phyloP scores from a whole-genome alignment of 2,329 filamentous ascomycete species.

The Fusarium citri region DNA sequence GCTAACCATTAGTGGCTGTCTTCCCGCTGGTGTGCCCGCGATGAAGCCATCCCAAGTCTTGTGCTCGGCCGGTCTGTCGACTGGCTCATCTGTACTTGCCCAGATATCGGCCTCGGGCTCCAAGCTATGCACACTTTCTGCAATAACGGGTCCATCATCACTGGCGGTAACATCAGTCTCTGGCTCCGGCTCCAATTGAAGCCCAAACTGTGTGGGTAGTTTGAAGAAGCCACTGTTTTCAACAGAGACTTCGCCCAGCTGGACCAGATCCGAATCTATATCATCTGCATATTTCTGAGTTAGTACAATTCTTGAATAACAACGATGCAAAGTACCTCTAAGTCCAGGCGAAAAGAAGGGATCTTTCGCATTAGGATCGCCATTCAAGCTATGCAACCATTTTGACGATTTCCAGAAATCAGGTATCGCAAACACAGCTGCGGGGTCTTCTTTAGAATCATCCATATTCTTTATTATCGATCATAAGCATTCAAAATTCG shows the following conservation, averaged over 20 bases:
- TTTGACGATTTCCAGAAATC: slow-evolving; percentile 69
- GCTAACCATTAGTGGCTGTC: slow-evolving; percentile 68
- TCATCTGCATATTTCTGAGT: slow-evolving; percentile 7
- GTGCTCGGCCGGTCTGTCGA: slow-evolving; percentile 56
- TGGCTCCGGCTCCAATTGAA: slow-evolving; percentile 14
- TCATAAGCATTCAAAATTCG: neutral
- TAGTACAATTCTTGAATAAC: neutral
- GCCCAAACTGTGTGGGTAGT: slow-evolving; percentile 31
- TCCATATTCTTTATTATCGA: slow-evolving; percentile 44
- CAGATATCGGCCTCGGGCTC: slow-evolving; percentile 55
- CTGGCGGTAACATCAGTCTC: slow-evolving; percentile 11
- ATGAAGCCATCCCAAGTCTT: slow-evolving; percentile 78
- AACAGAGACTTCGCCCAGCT: slow-evolving; percentile 36
- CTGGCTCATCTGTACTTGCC: slow-evolving; percentile 55
- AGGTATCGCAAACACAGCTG: slow-evolving; percentile 72
- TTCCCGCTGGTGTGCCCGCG: slow-evolving; percentile 49
- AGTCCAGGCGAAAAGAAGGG: slow-evolving; percentile 60
- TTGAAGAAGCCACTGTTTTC: slow-evolving; percentile 51
- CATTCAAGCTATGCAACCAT: slow-evolving; percentile 54
- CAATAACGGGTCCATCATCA: slow-evolving; percentile 8
- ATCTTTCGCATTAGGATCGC: slow-evolving; percentile 28
- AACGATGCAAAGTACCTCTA: slow-evolving; percentile 43
- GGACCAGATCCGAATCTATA: slow-evolving; percentile 28
- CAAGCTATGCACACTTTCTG: slow-evolving; percentile 12
- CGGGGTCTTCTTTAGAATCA: slow-evolving; percentile 57